A percentile compares a stretch with the other conserved stretches of the same genome.
These are phyloP conservation scores for Ascochyta rabiei DNA, from an alignment of 2,329 filamentous ascomycete genomes.

Conservation along the genomic window DNA sequence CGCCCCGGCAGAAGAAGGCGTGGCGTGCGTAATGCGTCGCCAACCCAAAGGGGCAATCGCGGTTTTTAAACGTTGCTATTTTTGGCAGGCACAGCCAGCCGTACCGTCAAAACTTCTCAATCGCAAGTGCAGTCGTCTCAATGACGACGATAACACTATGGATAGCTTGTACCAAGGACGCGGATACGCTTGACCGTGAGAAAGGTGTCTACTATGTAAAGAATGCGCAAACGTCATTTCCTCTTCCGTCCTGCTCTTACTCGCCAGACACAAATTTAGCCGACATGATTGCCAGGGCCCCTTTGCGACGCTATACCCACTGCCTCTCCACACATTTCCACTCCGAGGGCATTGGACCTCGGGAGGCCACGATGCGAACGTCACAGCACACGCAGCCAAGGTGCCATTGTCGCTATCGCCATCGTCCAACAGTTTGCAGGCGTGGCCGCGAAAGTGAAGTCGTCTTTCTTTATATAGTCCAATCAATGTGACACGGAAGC, in stretches of 20 bases:
- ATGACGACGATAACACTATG: constrained; percentile 10
- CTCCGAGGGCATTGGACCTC: constrained; percentile 4
- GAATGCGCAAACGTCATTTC: constrained; percentile 6
- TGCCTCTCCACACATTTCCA: constrained; percentile 10
- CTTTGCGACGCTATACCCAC: constrained; percentile 5
- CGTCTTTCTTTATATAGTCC: background rate
- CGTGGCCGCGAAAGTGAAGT: background rate
- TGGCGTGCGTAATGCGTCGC: constrained; percentile 1
- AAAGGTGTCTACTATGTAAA: background rate
- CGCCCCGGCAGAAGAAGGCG: background rate
- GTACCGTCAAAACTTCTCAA: background rate
- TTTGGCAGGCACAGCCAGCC: constrained; percentile 6
- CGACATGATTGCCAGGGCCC: constrained; percentile 7
- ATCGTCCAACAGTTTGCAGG: background rate
- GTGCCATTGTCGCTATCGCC: background rate
- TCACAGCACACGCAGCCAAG: constrained; percentile 12
- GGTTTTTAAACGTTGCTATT: constrained; percentile 7
- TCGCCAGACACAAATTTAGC: constrained; percentile 4
- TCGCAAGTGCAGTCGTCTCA: background rate
- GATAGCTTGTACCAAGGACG: constrained; percentile 1
- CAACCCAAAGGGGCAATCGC: constrained; percentile 3
- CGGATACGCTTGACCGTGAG: background rate
- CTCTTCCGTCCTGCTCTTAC: background rate
- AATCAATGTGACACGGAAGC: background rate
- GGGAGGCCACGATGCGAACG: constrained; percentile 8